Evolutionary conservation across 352 stramenopile species (phyloP).

Genomic region (Globisporangium sylvaticum): DNA sequence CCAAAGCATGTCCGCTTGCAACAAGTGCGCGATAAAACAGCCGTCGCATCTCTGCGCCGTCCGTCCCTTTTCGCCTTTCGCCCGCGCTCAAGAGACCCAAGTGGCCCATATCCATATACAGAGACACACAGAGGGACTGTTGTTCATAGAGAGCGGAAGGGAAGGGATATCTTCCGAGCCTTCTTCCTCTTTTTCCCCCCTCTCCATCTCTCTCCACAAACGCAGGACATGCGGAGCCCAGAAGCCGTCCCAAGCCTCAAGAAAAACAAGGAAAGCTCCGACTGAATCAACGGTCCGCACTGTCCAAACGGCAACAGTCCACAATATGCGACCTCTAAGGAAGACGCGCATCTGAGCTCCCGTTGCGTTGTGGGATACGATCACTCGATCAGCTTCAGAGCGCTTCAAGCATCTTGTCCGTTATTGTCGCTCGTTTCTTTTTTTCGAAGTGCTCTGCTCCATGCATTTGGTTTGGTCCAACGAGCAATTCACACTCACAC

Average conservation of each 20-base stretch:
- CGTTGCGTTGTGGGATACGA: not conserved
- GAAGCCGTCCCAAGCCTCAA: not conserved
- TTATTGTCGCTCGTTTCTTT: not conserved
- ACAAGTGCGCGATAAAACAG: not conserved
- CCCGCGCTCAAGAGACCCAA: not conserved
- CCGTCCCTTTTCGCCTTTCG: not conserved
- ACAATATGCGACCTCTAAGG: not conserved
- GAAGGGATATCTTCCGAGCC: not conserved
- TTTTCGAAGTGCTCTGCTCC: not conserved
- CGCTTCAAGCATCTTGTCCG: not conserved
- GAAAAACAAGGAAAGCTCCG: not conserved
- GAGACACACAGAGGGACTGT: not conserved
- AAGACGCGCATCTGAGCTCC: not conserved
- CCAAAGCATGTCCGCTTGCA: not conserved
- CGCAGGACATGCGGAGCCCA: not conserved
- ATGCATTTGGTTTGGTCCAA: not conserved
- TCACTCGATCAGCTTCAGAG: not conserved
- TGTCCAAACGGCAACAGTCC: not conserved
- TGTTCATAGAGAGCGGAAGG: not conserved
- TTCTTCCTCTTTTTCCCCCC: not conserved
- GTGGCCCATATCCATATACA: too few relatives aligned
- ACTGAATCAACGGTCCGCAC: not conserved
- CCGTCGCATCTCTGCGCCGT: not conserved
- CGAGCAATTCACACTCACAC: not conserved
- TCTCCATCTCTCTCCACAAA: not conserved